Evolutionary conservation across 495 filamentous ascomycete species (phyloP).

Genomic region (Pyronema omphalodes): DNA sequence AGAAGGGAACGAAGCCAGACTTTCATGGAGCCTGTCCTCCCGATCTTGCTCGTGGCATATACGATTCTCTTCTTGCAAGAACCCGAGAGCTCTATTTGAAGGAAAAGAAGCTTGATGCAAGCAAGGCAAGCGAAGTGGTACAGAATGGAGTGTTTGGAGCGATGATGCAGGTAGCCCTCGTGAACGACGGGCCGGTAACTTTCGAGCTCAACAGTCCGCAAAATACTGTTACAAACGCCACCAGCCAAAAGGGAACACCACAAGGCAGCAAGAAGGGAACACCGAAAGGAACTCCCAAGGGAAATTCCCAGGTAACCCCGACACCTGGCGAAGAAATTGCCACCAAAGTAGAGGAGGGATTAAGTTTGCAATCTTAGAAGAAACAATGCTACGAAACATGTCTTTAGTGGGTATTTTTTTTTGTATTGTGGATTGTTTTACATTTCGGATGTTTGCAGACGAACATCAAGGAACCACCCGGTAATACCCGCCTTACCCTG

Average conservation of each 20-base stretch:
- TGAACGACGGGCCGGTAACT: constrained; percentile 88
- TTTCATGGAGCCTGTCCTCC: constrained; percentile 77
- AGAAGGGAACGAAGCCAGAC: constrained; percentile 86
- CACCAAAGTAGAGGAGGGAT: neutral
- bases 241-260: neutral
- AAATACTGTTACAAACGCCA: neutral
- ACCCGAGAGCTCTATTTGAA: constrained; percentile 51
- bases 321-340: neutral
- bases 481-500: too few species aligned
- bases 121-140: constrained; percentile 29
- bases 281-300: neutral
- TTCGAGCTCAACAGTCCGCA: constrained; percentile 13
- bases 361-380: neutral
- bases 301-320: too few species aligned
- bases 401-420: too few species aligned
- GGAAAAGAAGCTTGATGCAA: constrained; percentile 31
- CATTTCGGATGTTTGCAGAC: too few species aligned
- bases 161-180: constrained; percentile 92
- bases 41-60: constrained; percentile 58
- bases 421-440: too few species aligned
- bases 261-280: neutral
- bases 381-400: too few species aligned
- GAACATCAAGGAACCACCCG: too few species aligned
- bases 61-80: constrained; percentile 62
- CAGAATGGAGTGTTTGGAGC: constrained; percentile 93